phyloP scores from a whole-genome alignment of 495 filamentous ascomycete genomes.

The Eremomyces bilateralis region DNA sequence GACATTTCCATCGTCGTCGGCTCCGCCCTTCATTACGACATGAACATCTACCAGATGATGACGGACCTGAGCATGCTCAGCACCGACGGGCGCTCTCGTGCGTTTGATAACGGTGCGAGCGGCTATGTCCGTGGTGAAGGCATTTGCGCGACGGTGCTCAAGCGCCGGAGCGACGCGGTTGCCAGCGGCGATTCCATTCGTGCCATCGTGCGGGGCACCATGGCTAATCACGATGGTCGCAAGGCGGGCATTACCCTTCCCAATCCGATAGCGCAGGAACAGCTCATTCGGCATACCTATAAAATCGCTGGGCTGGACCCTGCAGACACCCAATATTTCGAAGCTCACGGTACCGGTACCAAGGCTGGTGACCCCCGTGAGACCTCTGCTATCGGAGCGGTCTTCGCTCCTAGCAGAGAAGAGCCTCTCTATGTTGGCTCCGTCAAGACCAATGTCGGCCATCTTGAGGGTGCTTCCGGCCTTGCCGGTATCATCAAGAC shows the following conservation, averaged over 20 bases:
- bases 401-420: not conserved
- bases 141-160: not conserved
- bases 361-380: not conserved
- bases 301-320: not conserved
- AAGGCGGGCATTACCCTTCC: not conserved
- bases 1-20: not conserved
- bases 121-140: not conserved
- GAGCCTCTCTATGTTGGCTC: not conserved
- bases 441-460: not conserved
- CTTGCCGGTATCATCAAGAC: slow-evolving; percentile 4
- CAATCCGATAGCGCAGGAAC: not conserved
- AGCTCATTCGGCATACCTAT: not conserved
- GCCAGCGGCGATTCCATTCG: not conserved
- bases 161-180: not conserved
- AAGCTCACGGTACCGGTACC: not conserved
- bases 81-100: not conserved
- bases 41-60: not conserved
- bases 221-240: not conserved
- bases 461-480: slow-evolving; percentile 2
- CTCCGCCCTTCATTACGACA: not conserved
- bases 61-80: not conserved
- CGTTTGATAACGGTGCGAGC: not conserved
- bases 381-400: not conserved
- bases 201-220: not conserved
- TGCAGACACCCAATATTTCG: not conserved